A percentile compares a stretch with the other conserved stretches of the same genome.
Evolutionary conservation across 305 asterid genomes (phyloP).

Genomic region (Fraxinus angustifolia): DNA sequence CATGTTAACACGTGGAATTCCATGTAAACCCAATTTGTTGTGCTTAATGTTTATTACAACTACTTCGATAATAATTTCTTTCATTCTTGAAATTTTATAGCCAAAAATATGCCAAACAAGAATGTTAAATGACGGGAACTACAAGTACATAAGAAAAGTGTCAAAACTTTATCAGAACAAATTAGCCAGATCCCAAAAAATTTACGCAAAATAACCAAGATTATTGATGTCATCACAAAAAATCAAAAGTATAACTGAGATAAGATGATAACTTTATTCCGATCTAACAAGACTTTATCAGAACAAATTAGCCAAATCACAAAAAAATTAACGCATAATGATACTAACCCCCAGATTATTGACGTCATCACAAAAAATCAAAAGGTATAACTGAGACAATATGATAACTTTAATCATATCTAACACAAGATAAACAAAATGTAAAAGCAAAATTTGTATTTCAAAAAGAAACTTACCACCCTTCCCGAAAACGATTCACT

Average conservation of each 20-base stretch:
- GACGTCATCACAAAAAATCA: not conserved
- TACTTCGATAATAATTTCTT: no score
- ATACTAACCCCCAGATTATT: not conserved
- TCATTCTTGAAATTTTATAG: not conserved
- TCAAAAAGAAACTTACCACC: constrained; percentile 24
- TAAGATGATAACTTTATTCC: not conserved
- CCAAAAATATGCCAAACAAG: not conserved
- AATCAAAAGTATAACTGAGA: not conserved
- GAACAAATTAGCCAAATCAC: not conserved
- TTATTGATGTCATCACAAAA: not conserved
- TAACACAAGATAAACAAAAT: not conserved
- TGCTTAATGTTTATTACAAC: not conserved
- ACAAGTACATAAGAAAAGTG: not conserved
- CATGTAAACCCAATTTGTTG: not conserved
- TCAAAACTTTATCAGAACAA: not conserved
- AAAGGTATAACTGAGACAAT: not conserved
- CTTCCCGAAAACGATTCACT: constrained; percentile 30
- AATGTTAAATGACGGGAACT: not conserved
- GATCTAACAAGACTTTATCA: not conserved
- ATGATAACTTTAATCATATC: not conserved
- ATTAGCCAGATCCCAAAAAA: not conserved
- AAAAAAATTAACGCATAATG: no score
- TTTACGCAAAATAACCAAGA: not conserved
- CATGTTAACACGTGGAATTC: not conserved
- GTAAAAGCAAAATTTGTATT: not conserved